Percentiles rank a stretch among this genome's conserved stretches.
Conservation (phyloP, 2,329 filamentous ascomycete species). For the Monosporascus sp. region DNA sequence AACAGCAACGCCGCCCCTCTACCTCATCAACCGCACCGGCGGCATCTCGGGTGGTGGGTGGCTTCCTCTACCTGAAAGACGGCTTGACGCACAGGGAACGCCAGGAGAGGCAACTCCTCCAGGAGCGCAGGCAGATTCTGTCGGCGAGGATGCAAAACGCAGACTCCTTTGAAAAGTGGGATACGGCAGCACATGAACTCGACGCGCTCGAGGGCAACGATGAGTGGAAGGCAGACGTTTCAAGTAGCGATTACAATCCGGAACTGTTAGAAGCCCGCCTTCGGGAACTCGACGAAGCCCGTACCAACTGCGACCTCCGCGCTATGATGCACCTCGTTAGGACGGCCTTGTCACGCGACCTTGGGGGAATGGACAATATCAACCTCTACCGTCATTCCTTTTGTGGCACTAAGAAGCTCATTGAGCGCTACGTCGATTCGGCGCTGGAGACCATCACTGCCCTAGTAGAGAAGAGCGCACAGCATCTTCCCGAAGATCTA, state of each 20-base stretch:
- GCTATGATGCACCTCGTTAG: constrained; percentile 77
- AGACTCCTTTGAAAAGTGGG: constrained; percentile 66
- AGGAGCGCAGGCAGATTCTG: constrained; percentile 58
- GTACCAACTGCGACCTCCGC: constrained; percentile 63
- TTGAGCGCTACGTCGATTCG: constrained; percentile 81
- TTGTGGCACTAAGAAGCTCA: constrained; percentile 78
- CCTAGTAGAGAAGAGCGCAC: constrained; percentile 56
- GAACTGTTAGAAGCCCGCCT: constrained; percentile 64
- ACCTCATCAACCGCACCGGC: constrained; percentile 8
- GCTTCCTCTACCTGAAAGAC: constrained; percentile 44
- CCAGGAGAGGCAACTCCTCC: constrained; percentile 37
- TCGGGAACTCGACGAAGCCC: constrained; percentile 67
- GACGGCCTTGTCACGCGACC: constrained; percentile 71
- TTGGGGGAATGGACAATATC: constrained; percentile 81
- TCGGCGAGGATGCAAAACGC: constrained; percentile 63
- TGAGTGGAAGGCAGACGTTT: constrained; percentile 66
- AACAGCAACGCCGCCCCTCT: background rate
- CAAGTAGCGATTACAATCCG: constrained; percentile 64
- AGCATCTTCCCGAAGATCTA: constrained; percentile 44
- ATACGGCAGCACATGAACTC: constrained; percentile 66
- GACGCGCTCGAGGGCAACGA: constrained; percentile 77
- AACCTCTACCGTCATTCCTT: constrained; percentile 79
- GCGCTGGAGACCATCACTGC: constrained; percentile 68
- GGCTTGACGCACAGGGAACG: constrained; percentile 47
- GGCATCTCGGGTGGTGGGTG: constrained; percentile 34